Percentiles rank a stretch among this genome's conserved stretches.
Evolutionary conservation across 2,329 filamentous ascomycete genomes (phyloP).

Genomic region (Fusarium gaditjirri): DNA sequence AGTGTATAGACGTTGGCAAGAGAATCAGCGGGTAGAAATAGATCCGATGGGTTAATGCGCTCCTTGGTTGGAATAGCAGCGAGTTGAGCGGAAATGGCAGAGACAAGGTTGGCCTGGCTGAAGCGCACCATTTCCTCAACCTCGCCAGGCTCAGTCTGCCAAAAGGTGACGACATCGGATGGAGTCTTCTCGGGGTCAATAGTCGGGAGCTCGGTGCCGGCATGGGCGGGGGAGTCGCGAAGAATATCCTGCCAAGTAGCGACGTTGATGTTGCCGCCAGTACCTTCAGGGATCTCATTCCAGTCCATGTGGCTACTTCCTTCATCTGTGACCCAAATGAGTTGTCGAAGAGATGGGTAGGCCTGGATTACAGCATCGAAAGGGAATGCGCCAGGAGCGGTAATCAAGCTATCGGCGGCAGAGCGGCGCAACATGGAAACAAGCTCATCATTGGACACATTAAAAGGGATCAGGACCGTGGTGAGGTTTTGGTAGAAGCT

Average conservation of each 20-base stretch:
- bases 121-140: slow-evolving; percentile 82
- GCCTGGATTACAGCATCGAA: slow-evolving; percentile 76
- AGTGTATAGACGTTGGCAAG: slow-evolving; percentile 84
- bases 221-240: slow-evolving; percentile 70
- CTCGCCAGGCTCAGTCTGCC: slow-evolving; percentile 64
- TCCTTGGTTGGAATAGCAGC: slow-evolving; percentile 79
- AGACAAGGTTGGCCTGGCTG: slow-evolving; percentile 83
- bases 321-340: slow-evolving; percentile 93
- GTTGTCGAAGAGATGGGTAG: slow-evolving; percentile 76
- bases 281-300: slow-evolving; percentile 85
- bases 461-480: slow-evolving; percentile 86
- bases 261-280: slow-evolving; percentile 79
- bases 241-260: slow-evolving; percentile 94
- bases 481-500: slow-evolving; percentile 85
- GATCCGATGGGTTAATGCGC: slow-evolving; percentile 77
- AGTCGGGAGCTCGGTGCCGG: slow-evolving; percentile 72
- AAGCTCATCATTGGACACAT: slow-evolving; percentile 75
- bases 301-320: slow-evolving; percentile 94
- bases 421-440: slow-evolving; percentile 77
- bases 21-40: slow-evolving; percentile 86
- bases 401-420: slow-evolving; percentile 83
- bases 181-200: slow-evolving; percentile 64
- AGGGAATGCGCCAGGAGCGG: slow-evolving; percentile 86
- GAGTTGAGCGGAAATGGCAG: slow-evolving; percentile 83
- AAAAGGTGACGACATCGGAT: slow-evolving; percentile 73